phyloP scores from a whole-genome alignment of 2,329 filamentous ascomycete species.

The Balansia obtecta region DNA sequence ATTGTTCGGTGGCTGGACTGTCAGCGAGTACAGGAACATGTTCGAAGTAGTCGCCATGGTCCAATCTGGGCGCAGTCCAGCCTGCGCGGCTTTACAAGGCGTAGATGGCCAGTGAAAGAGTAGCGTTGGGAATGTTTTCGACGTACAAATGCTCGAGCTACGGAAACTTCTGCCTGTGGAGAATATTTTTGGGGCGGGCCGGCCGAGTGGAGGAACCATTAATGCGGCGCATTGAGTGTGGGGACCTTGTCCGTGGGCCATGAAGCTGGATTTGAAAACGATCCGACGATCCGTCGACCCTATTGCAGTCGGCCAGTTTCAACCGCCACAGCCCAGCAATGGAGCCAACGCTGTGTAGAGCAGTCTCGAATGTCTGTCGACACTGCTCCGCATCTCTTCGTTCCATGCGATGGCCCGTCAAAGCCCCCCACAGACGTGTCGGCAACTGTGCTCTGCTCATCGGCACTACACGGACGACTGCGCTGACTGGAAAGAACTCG shows the following conservation, averaged over 20 bases:
- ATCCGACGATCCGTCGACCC: not conserved
- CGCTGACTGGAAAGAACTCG: slow-evolving; percentile 8
- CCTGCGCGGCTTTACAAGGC: slow-evolving; percentile 32
- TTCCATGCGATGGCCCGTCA: slow-evolving; percentile 10
- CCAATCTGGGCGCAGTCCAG: slow-evolving; percentile 34
- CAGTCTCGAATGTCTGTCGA: slow-evolving; percentile 26
- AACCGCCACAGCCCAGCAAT: slow-evolving; percentile 13
- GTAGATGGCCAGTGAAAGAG: slow-evolving; percentile 14
- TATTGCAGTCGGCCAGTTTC: not conserved
- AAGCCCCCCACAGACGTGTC: slow-evolving; percentile 15
- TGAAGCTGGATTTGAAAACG: not conserved
- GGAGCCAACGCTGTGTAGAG: slow-evolving; percentile 29
- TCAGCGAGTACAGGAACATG: slow-evolving; percentile 98
- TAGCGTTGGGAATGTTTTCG: slow-evolving; percentile 5
- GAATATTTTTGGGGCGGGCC: slow-evolving; percentile 4
- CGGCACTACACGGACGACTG: slow-evolving; percentile 9
- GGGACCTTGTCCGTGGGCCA: slow-evolving; percentile 12
- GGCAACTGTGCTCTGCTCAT: slow-evolving; percentile 12
- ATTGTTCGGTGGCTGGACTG: slow-evolving; percentile 82
- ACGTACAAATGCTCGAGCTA: slow-evolving; percentile 13
- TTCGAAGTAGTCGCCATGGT: slow-evolving; percentile 94
- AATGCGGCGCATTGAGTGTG: slow-evolving; percentile 18
- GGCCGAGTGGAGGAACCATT: slow-evolving; percentile 22
- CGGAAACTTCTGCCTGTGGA: slow-evolving; percentile 18
- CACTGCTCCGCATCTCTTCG: slow-evolving; percentile 25